phyloP scores from a whole-genome alignment of 2,329 filamentous ascomycete genomes.

The Aspergillus sp. region DNA sequence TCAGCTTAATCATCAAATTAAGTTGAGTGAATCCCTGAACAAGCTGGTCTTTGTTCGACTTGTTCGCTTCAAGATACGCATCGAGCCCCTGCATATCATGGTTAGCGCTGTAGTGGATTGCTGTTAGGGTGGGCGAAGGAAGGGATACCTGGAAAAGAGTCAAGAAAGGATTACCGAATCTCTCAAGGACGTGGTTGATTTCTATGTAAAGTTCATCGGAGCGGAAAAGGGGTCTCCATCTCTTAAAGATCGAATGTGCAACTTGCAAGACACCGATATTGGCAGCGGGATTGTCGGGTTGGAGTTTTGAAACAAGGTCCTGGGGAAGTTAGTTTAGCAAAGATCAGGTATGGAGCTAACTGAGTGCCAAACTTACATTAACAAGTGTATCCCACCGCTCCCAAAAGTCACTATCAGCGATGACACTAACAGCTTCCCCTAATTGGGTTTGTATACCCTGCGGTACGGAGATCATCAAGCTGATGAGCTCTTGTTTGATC shows the following conservation, averaged over 20 bases:
- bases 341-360: neutral
- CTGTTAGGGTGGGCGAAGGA: neutral
- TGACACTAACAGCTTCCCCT: conserved; percentile 93
- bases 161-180: conserved; percentile 82
- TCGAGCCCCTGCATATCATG: conserved; percentile 45
- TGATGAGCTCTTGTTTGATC: conserved; percentile 94
- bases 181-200: conserved; percentile 90
- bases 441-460: conserved; percentile 86
- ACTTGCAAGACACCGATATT: conserved; percentile 96
- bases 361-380: conserved; percentile 56
- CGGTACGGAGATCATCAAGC: conserved; percentile 92
- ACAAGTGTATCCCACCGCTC: conserved; percentile 94
- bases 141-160: conserved; percentile 68
- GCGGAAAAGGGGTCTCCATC: conserved; percentile 91
- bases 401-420: conserved; percentile 98
- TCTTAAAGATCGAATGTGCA: conserved; percentile 94
- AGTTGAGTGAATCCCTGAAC: conserved; percentile 80
- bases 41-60: conserved; percentile 71
- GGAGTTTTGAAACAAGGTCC: conserved; percentile 87
- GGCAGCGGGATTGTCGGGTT: conserved; percentile 73
- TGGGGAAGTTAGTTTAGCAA: conserved; percentile 32
- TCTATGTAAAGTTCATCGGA: conserved; percentile 92
- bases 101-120: neutral
- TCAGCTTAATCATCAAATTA: conserved; percentile 84
- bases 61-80: conserved; percentile 67